Evolutionary conservation across 129 eudicot genomes (phyloP), one percentile per base, ranked within the genome.

Genomic region (Gnaphalium uliginosum): DNA sequence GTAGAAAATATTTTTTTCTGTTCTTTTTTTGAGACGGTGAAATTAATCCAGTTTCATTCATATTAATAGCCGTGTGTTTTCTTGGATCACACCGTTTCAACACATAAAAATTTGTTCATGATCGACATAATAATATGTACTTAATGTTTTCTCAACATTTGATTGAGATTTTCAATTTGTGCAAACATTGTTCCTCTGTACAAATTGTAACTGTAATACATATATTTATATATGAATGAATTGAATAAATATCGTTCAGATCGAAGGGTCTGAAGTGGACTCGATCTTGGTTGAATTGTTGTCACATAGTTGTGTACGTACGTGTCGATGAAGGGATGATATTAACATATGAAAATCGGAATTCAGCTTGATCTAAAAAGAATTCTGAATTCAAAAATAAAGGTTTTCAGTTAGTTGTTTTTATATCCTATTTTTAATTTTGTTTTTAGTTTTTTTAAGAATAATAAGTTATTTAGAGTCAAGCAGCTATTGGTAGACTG

Each of bases 51-150:
- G 72, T 22, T 41, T 15, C 6, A 19, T 41, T 8, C 9, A 68
- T 48, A 25, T 19, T 33, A 68, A 39, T 10, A 23, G 58, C 6
- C 35, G 35, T 41, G 23, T 41, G 73, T 68, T 41, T 68, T 68
- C 22, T 3, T 39, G 53, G 73, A 68, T 68, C 22, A 14, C 57
- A 41, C 57, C 23, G 73, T 68, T 41, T 23, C 53, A 37, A 68
- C 72, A 68, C 56, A 19, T 18, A 24, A 48, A 21, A 37, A 68
- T 29, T 68, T 43, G 73, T 68, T 41, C 17, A 22, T 23, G 21
- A n/a, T n/a, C n/a, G n/a, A 68, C 23, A 58, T 41, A 68, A 68
- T 22, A 0, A 13, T 46, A 23, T 43, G 58, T 39, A 1, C 53
- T 8, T 37, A 37, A 35, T 33, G n/a, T 68, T 14, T 39, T 41